Evolutionary conservation across 345 rosid genomes (phyloP).

Genomic region (Hypericum perforatum): DNA sequence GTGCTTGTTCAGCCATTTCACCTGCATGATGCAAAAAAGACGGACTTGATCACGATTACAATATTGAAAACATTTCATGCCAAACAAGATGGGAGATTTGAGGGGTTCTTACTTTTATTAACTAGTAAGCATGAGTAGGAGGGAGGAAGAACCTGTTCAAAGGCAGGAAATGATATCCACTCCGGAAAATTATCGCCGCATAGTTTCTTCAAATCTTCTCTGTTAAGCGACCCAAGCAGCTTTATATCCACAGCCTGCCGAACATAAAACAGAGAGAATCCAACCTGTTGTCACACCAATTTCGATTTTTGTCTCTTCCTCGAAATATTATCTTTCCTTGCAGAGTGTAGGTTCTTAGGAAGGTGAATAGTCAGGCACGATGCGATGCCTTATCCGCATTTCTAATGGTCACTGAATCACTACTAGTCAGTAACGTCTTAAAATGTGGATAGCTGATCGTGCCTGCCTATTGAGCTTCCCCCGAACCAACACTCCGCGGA

Average conservation of each 20-base stretch:
- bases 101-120: background rate
- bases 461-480: too few relatives aligned
- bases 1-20: constrained; percentile 96
- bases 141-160: constrained; percentile 64
- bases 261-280: background rate
- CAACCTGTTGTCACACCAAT: too few relatives aligned
- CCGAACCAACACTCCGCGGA: too few relatives aligned
- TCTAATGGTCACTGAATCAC: too few relatives aligned
- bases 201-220: constrained; percentile 91
- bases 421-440: too few relatives aligned
- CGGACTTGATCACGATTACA: too few relatives aligned
- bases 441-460: too few relatives aligned
- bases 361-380: too few relatives aligned
- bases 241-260: constrained; percentile 89
- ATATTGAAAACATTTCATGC: background rate
- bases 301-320: too few relatives aligned
- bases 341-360: too few relatives aligned
- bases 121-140: background rate
- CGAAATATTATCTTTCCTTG: too few relatives aligned
- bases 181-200: constrained; percentile 95
- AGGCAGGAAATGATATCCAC: constrained; percentile 98
- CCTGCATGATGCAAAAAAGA: constrained; percentile 39
- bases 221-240: constrained; percentile 69
- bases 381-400: too few relatives aligned
- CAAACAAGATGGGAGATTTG: background rate